Base-by-base conservation (phyloP, 2,329 filamentous ascomycete genomes). In the Parascedosporium putredinis region DNA sequence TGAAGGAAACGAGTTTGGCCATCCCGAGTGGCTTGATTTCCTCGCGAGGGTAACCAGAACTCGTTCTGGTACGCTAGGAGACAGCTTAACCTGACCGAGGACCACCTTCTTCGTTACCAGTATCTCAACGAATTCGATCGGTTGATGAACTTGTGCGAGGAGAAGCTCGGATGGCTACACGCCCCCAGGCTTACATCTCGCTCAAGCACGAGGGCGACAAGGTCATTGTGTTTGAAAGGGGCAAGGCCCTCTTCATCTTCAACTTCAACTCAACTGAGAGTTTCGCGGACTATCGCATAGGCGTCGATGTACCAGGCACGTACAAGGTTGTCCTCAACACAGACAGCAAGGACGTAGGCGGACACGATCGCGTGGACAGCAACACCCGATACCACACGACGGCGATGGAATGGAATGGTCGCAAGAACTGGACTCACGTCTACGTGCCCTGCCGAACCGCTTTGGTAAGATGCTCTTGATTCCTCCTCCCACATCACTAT, bases 11-110 rank as follows among this genome's bases (percentile, higher is more conserved):
- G 93, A 98, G 67, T 98, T 98, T 61, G 93, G 93, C 1, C 93
- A 98, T 63, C 93, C 93, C 0, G 93, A 98, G 67, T 98, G 93
- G 93, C 85, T 98, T 34, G 93, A 98, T 66, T 98, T 98, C 93
- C 93, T 3, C 86, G 93, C 47, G 88, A 84, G 60, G 93, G 93
- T 52, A 96, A 96, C 69, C 71, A 83, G 61, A 95, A 95, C 68
- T 93, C 86, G 43, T 96, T 90, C 74, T 91, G 88, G 82, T 95
- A 95, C 62, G 90, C 90, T 2, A 81, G 93, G 20, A 85, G 93
- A 52, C 91, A 96, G 65, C 82, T 96, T 57, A 97, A 98, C 67
- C 78, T 98, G 14, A 83, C 88, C 0, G 88, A 96, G 49, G 93
- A 98, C 63, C 57, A 73, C 1, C 72, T 95, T 10, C 79, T 98